These are phyloP conservation scores for Phytopythium montanum DNA, from an alignment of 352 stramenopile species.

Conservation along the genomic window DNA sequence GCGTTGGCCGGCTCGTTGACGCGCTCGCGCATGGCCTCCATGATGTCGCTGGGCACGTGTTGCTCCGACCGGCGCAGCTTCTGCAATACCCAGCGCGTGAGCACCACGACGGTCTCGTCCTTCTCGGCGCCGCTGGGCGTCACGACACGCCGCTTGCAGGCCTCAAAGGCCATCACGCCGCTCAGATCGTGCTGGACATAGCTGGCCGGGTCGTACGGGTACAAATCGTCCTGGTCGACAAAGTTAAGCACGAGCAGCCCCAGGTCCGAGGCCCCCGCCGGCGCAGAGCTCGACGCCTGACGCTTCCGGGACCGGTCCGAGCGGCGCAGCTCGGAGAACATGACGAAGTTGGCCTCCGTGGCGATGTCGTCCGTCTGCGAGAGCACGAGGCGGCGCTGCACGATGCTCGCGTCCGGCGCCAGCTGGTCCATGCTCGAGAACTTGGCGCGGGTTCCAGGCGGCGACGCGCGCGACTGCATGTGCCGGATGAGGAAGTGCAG, in stretches of 20 bases:
- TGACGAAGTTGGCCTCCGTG: slow-evolving; percentile 37
- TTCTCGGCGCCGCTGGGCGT: slow-evolving; percentile 16
- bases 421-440: slow-evolving; percentile 26
- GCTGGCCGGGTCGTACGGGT: slow-evolving; percentile 23
- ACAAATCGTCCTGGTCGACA: slow-evolving; percentile 32
- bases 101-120: slow-evolving; percentile 20
- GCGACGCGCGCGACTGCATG: slow-evolving; percentile 20
- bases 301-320: slow-evolving; percentile 1
- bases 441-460: slow-evolving; percentile 19
- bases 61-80: slow-evolving; percentile 23
- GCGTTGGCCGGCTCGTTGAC: slow-evolving; percentile 26
- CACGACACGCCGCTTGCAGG: slow-evolving; percentile 19
- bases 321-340: slow-evolving; percentile 24
- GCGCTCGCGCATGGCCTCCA: slow-evolving; percentile 26
- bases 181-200: slow-evolving; percentile 31
- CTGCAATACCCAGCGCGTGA: slow-evolving; percentile 23
- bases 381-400: slow-evolving; percentile 33
- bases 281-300: not conserved
- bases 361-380: slow-evolving; percentile 26
- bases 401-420: slow-evolving; percentile 23
- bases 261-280: slow-evolving; percentile 12
- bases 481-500: slow-evolving; percentile 42
- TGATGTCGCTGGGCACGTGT: slow-evolving; percentile 16
- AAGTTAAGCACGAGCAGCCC: slow-evolving; percentile 32
- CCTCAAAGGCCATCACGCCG: slow-evolving; percentile 27